These are phyloP conservation scores for Ogataea glucozyma DNA, from an alignment of 805 yeast species.

Conservation along the genomic window DNA sequence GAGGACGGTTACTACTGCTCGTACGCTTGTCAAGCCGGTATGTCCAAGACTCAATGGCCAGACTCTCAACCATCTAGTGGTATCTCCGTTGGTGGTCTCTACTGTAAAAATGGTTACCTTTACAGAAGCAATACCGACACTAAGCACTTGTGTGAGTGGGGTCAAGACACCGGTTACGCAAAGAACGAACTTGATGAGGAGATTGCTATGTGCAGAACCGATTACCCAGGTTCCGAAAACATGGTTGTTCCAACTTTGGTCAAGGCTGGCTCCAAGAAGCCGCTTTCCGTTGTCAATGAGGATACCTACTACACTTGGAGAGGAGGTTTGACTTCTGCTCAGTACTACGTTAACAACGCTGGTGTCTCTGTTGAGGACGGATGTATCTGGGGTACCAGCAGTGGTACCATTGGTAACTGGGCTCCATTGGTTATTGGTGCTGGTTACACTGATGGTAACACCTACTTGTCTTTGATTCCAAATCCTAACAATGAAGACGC, in stretches of 20 bases:
- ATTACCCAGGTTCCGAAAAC: conserved; percentile 98
- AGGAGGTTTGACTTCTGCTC: conserved; percentile 85
- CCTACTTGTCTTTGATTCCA: conserved; percentile 90
- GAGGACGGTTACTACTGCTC: conserved; percentile 92
- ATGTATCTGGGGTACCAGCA: conserved; percentile 87
- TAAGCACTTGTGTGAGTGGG: conserved; percentile 85
- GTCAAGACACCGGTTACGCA: conserved; percentile 66
- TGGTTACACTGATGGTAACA: conserved; percentile 69
- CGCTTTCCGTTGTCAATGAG: conserved; percentile 79
- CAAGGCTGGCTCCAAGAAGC: conserved; percentile 60
- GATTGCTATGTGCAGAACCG: conserved; percentile 95
- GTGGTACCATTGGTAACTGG: conserved; percentile 93
- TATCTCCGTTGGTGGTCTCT: conserved; percentile 90
- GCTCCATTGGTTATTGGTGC: conserved; percentile 96
- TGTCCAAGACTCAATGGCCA: conserved; percentile 99
- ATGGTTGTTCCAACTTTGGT: conserved; percentile 94
- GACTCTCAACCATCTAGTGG: conserved; percentile 82
- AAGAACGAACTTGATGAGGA: conserved; percentile 60
- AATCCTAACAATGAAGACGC: conserved; percentile 83
- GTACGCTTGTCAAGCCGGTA: conserved; percentile 97
- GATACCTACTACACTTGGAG: conserved; percentile 78
- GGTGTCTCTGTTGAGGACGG: conserved; percentile 90
- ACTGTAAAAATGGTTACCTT: conserved; percentile 80
- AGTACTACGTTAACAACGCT: conserved; percentile 95
- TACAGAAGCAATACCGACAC: conserved; percentile 73